Conservation (phyloP, 139 green algal genomes). For the Raphidocelis subcapitata region DNA sequence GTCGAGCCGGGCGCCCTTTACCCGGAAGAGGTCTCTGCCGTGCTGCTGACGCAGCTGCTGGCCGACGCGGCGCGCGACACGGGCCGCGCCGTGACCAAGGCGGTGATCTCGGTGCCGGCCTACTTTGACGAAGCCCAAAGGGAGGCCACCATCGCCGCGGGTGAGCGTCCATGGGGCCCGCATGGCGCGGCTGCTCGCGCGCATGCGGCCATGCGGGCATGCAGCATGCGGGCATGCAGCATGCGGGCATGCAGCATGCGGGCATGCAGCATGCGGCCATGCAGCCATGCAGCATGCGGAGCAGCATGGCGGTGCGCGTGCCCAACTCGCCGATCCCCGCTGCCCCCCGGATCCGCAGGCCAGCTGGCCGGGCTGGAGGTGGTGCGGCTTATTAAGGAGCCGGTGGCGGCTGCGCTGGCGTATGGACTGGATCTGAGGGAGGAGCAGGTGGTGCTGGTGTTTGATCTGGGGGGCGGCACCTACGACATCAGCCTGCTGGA, state of each 20-base stretch:
- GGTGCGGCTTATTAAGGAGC: slow-evolving; percentile 83
- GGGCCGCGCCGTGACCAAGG: slow-evolving; percentile 51
- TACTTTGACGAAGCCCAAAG: slow-evolving; percentile 83
- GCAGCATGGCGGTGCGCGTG: no score
- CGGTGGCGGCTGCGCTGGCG: slow-evolving; percentile 82
- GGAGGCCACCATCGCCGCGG: slow-evolving; percentile 73
- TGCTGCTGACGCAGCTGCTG: slow-evolving; percentile 67
- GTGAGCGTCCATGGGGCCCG: no score
- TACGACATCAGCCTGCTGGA: slow-evolving; percentile 90
- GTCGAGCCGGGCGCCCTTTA: slow-evolving; percentile 57
- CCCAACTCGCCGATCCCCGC: no score
- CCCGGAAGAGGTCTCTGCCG: slow-evolving; percentile 76
- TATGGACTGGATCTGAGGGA: slow-evolving; percentile 81
- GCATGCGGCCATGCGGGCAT: no score
- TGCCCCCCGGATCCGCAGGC: no score
- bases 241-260: neutral
- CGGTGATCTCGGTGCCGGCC: slow-evolving; percentile 88
- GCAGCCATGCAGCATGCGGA: no score
- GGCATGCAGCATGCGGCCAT: neutral
- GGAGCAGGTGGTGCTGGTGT: slow-evolving; percentile 82
- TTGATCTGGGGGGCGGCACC: slow-evolving; percentile 91
- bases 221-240: neutral
- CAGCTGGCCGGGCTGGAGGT: slow-evolving; percentile 75
- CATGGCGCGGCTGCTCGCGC: no score
- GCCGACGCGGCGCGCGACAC: slow-evolving; percentile 47